Base-by-base conservation (phyloP, 192 early-diverging fungal genomes). In the Dispira simplex region DNA sequence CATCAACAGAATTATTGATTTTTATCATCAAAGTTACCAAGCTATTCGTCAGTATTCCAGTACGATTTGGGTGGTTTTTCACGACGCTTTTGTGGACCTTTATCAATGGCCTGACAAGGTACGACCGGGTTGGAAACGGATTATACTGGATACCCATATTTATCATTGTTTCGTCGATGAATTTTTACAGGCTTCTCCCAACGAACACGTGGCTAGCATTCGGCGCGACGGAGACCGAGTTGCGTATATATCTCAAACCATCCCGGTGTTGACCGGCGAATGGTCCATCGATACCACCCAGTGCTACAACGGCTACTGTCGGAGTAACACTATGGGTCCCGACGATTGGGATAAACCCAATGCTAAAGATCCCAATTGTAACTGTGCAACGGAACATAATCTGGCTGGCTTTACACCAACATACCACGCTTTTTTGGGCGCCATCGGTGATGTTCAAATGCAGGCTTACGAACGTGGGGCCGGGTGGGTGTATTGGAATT, bases 401-500 rank as follows among this genome's bases (percentile, higher is more conserved):
- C 6, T 39, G 32, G 32, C 1, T 39, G 32, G 32, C 6, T 39
- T 39, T 39, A 39, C 32, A 1, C 32, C 32, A 39, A 62, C 72
- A 55, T 67, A 72, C 27, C 78, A 64, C 0, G 46, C 51, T 14
- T 85, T 86, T 55, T 58, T 86, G 45, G 65, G 62, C 21, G 65
- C 71, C 25, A 85, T 81, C 60, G 67, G 80, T 64, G 71, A 77
- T 20, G 75, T 77, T 0, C 86, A 88, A 63, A 69, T 85, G 47
- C 76, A 76, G 21, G 68, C 85, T 0, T 88, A 79, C 66, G 83
- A 85, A 58, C 67, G 72, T 20, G 67, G 78, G 3, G 64, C 73
- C 27, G 85, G 83, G 0, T 87, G 85, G 83, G 82, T 84, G 64
- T 85, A 75, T 49, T 87, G 85, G 85, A 85, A 81, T 68, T 87